These are phyloP conservation scores for Penicillium expansum DNA, from an alignment of 2,329 filamentous ascomycete species.

Conservation along the genomic window DNA sequence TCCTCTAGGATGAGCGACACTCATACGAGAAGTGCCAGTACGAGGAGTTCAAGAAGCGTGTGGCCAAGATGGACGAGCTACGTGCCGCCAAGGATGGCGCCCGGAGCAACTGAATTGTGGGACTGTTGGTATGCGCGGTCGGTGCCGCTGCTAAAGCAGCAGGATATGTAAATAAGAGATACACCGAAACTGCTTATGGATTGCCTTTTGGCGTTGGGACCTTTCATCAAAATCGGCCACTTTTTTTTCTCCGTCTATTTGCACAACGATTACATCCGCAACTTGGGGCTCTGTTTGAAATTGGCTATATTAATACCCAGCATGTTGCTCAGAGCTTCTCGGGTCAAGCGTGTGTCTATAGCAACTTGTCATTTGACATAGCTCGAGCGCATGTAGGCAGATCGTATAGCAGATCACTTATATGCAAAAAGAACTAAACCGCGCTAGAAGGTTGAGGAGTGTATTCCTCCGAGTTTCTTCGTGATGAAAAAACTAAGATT, in stretches of 20 bases:
- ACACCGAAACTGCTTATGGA: conserved; percentile 36
- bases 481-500: neutral
- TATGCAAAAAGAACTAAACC: neutral
- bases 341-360: neutral
- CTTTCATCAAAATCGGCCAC: conserved; percentile 12
- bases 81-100: conserved; percentile 78
- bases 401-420: neutral
- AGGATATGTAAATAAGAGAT: conserved; percentile 43
- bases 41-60: conserved; percentile 96
- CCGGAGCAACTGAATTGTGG: conserved; percentile 69
- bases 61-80: conserved; percentile 97
- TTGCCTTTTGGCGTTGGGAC: conserved; percentile 37
- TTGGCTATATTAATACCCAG: neutral
- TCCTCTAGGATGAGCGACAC: conserved; percentile 82
- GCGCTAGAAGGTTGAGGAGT: neutral
- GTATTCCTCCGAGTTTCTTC: neutral
- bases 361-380: neutral
- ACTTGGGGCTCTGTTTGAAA: neutral
- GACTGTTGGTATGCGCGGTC: conserved; percentile 24
- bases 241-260: neutral
- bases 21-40: conserved; percentile 99
- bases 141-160: conserved; percentile 29
- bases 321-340: neutral
- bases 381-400: neutral
- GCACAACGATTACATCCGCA: neutral